These are phyloP conservation scores for Pythium phragmitis DNA, from an alignment of 352 stramenopile species.

Conservation along the genomic window DNA sequence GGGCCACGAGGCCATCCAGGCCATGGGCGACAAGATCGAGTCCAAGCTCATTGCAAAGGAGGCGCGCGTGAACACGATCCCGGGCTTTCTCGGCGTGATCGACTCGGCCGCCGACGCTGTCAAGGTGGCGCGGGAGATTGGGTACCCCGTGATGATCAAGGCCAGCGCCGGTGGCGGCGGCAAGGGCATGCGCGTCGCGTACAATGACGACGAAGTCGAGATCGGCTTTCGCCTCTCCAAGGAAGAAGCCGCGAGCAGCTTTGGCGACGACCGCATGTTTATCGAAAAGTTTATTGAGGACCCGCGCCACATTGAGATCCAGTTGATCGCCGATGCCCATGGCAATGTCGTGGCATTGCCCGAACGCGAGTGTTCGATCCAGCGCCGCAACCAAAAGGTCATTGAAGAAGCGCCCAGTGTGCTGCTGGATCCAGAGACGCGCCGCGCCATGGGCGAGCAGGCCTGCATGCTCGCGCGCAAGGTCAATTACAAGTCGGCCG, in stretches of 20 bases:
- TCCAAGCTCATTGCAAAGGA: constrained; percentile 92
- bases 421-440: constrained; percentile 89
- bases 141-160: constrained; percentile 93
- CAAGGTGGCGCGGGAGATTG: constrained; percentile 81
- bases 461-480: constrained; percentile 90
- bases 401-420: constrained; percentile 91
- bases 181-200: constrained; percentile 92
- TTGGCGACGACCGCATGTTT: constrained; percentile 89
- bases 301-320: constrained; percentile 92
- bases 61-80: constrained; percentile 82
- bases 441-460: constrained; percentile 77
- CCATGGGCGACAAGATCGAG: constrained; percentile 92
- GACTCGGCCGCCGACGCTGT: constrained; percentile 82
- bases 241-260: constrained; percentile 85
- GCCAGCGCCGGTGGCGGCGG: constrained; percentile 88
- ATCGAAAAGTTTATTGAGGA: constrained; percentile 91
- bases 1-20: constrained; percentile 79
- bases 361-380: constrained; percentile 90
- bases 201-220: constrained; percentile 76
- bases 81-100: constrained; percentile 88
- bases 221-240: constrained; percentile 86
- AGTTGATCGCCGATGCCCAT: constrained; percentile 91
- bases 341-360: constrained; percentile 90
- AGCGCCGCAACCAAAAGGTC: constrained; percentile 94
- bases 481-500: constrained; percentile 93